Base-by-base conservation (phyloP, 257 asterid species). In the Gentiana dahurica region DNA sequence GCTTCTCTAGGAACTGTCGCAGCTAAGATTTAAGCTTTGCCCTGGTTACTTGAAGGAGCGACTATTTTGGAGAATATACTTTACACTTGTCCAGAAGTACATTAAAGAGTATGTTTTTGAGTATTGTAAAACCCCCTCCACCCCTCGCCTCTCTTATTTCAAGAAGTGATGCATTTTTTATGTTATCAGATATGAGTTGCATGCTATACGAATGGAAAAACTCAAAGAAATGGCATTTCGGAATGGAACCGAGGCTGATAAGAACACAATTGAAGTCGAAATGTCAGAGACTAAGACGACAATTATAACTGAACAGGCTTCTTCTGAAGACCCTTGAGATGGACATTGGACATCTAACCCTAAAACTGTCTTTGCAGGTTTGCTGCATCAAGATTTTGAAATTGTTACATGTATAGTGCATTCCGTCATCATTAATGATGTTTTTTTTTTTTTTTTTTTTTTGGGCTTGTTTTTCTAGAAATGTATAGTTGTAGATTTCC, bases 61-160 rank as follows among this genome's bases (percentile, higher is more conserved):
- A 37, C 83, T 75, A 62, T 91, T 91, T 75, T 91, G 98, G 98
- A 77, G 81, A 53, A 81, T 87, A 78, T 91, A 91, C 60, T 91
- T 91, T 63, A 44, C 69, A 12, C 94, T 91, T 58, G 93, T 83
- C 56, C 74, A 61, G 84, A 75, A 77, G 69, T 81, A 71, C 55
- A 79, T 91, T 57, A 64, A 78, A 32, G 81, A 83, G 98, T 91
- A 77, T 81, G 98, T 79, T 71, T 62, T 71, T 56, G 35, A 35
- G 59, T 64, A 62, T 51, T 8, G 45, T 7, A 24, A 10, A 10
- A 33, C 32, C 43, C 13, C 12, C 46, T 36, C 54, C 8, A 6
- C 33, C 53, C 11, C 52, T 67, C 52, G 52, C 58, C 36, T 37
- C 51, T 60, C 61, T 13, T 36, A 49, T 24, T 37, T 50, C 13